phyloP scores from a whole-genome alignment of 2,329 filamentous ascomycete genomes.

The Penicillium sp. region DNA sequence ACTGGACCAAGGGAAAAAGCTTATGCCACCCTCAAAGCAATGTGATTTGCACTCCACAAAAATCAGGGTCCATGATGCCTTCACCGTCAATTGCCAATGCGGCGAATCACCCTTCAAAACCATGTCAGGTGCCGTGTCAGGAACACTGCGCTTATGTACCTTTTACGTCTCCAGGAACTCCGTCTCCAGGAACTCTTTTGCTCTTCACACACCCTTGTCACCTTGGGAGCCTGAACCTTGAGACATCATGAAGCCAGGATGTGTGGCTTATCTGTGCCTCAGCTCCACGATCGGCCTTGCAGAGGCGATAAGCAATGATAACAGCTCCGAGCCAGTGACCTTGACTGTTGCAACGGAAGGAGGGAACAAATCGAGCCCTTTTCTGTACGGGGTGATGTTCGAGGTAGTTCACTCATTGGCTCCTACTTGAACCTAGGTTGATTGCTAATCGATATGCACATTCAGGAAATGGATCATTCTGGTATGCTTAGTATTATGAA shows the following conservation, averaged over 20 bases:
- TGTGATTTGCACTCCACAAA: background rate
- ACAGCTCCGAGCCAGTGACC: conserved; percentile 19
- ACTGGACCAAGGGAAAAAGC: background rate
- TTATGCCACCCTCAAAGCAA: background rate
- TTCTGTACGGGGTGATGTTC: conserved; percentile 37
- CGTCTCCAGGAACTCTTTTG: background rate
- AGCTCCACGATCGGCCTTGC: background rate
- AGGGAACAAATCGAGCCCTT: conserved; percentile 31
- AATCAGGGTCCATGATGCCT: conserved; percentile 9
- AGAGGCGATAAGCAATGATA: background rate
- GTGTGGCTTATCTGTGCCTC: background rate
- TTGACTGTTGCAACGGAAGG: conserved; percentile 24
- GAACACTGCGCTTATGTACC: background rate
- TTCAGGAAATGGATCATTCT: conserved; percentile 35
- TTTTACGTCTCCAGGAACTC: background rate
- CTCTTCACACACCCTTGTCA: background rate
- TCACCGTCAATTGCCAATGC: background rate
- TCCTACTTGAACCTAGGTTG: background rate
- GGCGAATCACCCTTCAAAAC: background rate
- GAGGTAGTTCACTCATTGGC: conserved; percentile 22
- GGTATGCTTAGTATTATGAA: conserved; percentile 10
- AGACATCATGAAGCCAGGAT: conserved; percentile 6
- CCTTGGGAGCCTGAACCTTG: background rate
- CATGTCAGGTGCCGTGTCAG: background rate
- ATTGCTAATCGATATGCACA: background rate